These are phyloP conservation scores for Flaveria ramosissima DNA, from an alignment of 129 eudicot genomes.

Conservation along the genomic window DNA sequence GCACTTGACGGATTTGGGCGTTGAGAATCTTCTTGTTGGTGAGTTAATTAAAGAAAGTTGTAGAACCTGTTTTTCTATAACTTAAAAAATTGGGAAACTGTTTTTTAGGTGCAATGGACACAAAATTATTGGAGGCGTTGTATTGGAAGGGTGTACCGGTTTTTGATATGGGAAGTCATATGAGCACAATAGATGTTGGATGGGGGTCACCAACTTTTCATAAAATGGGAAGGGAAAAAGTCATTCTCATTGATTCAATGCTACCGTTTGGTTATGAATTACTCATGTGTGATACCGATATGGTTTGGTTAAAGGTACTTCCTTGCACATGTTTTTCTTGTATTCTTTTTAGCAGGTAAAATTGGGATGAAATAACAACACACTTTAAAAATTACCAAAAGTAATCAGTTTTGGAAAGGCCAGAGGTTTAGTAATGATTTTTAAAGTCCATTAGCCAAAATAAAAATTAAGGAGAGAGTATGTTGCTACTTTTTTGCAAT, in stretches of 20 bases:
- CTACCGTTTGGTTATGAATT: slow-evolving; percentile 83
- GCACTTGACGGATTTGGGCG: slow-evolving; percentile 82
- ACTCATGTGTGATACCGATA: slow-evolving; percentile 96
- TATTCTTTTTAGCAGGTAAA: neutral
- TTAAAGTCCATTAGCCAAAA: neutral
- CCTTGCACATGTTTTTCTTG: slow-evolving; percentile 17
- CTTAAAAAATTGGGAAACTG: neutral
- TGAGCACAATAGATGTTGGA: slow-evolving; percentile 95
- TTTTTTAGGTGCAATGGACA: slow-evolving; percentile 92
- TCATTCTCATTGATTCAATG: slow-evolving; percentile 79
- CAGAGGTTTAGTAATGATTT: neutral
- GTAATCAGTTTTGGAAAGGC: neutral
- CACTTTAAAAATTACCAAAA: slow-evolving; percentile 2
- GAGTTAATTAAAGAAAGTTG: slow-evolving; percentile 29
- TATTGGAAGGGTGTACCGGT: slow-evolving; percentile 97
- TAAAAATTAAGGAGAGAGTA: neutral
- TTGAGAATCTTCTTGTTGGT: slow-evolving; percentile 91
- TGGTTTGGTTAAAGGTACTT: slow-evolving; percentile 96
- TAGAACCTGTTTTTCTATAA: neutral
- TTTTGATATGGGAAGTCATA: slow-evolving; percentile 99
- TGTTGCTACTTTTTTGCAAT: neutral
- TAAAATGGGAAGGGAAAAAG: slow-evolving; percentile 98
- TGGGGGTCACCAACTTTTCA: slow-evolving; percentile 96
- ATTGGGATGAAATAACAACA: neutral
- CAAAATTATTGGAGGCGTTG: slow-evolving; percentile 86